A percentile compares a stretch with the other conserved stretches of the same genome.
phyloP scores from a whole-genome alignment of 371 early-diverging fungal genomes.

The Circinella umbellata region DNA sequence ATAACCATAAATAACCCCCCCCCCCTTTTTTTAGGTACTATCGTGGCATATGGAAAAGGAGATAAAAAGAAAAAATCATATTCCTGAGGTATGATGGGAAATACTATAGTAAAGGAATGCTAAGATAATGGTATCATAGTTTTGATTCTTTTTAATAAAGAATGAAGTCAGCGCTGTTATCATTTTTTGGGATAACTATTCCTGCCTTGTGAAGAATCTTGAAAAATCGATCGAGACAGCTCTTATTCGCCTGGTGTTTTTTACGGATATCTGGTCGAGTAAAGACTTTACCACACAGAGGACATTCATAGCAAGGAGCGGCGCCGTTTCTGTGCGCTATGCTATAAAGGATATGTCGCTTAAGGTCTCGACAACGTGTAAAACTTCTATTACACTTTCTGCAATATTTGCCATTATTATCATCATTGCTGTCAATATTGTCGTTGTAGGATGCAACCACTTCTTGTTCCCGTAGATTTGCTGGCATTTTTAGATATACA shows the following conservation, averaged over 20 bases:
- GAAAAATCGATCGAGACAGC: neutral
- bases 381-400: neutral
- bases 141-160: neutral
- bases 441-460: too few species aligned
- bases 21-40: too few species aligned
- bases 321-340: neutral
- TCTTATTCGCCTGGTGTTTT: constrained; percentile 5
- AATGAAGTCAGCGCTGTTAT: neutral
- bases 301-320: neutral
- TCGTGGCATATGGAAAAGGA: too few species aligned
- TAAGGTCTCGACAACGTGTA: neutral
- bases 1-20: too few species aligned
- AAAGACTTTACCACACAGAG: neutral
- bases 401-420: neutral
- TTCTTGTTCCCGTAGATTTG: too few species aligned
- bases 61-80: too few species aligned
- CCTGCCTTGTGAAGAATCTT: neutral
- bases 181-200: neutral
- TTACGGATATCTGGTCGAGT: constrained; percentile 2
- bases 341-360: neutral
- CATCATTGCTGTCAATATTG: neutral
- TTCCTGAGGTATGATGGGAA: too few species aligned
- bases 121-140: too few species aligned
- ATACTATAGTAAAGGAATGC: too few species aligned
- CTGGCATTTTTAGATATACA: too few species aligned